phyloP scores from a whole-genome alignment of 192 early-diverging fungal genomes.

The Podila minutissima region DNA sequence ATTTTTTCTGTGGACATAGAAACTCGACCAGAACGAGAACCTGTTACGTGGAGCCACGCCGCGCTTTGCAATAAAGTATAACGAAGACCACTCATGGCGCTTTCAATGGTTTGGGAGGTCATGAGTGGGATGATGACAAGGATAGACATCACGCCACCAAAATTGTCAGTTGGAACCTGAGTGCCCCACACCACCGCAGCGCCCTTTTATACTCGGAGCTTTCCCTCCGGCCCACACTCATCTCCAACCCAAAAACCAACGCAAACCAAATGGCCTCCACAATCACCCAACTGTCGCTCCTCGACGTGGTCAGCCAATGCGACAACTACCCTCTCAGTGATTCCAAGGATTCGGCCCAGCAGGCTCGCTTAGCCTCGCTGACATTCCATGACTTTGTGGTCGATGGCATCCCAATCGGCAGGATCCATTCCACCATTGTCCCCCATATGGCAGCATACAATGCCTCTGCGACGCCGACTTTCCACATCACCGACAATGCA shows the following conservation, averaged over 20 bases:
- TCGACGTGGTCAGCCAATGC: slow-evolving; percentile 58
- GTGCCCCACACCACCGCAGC: too few relatives aligned
- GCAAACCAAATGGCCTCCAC: neutral
- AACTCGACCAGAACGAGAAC: slow-evolving; percentile 37
- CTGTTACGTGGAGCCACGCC: too few relatives aligned
- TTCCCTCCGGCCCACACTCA: neutral
- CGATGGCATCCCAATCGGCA: slow-evolving; percentile 50
- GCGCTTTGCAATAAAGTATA: too few relatives aligned
- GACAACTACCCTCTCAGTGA: slow-evolving; percentile 58
- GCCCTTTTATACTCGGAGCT: too few relatives aligned
- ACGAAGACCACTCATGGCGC: too few relatives aligned
- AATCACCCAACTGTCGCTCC: slow-evolving; percentile 14
- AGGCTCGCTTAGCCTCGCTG: slow-evolving; percentile 6
- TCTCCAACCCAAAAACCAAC: neutral
- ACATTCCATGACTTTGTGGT: slow-evolving; percentile 44
- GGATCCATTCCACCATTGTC: slow-evolving; percentile 42
- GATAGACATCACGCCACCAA: too few relatives aligned
- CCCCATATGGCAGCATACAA: slow-evolving; percentile 53
- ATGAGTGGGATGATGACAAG: too few relatives aligned
- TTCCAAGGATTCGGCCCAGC: slow-evolving; percentile 11
- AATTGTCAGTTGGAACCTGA: too few relatives aligned
- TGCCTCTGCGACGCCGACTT: slow-evolving; percentile 30
- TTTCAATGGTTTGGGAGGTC: too few relatives aligned
- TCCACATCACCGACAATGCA: slow-evolving; percentile 46
- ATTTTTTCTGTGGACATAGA: slow-evolving; percentile 1